A percentile compares a stretch with the other conserved stretches of the same genome.
These are phyloP conservation scores for Populus simonii DNA, from an alignment of 345 rosid species.

Conservation along the genomic window DNA sequence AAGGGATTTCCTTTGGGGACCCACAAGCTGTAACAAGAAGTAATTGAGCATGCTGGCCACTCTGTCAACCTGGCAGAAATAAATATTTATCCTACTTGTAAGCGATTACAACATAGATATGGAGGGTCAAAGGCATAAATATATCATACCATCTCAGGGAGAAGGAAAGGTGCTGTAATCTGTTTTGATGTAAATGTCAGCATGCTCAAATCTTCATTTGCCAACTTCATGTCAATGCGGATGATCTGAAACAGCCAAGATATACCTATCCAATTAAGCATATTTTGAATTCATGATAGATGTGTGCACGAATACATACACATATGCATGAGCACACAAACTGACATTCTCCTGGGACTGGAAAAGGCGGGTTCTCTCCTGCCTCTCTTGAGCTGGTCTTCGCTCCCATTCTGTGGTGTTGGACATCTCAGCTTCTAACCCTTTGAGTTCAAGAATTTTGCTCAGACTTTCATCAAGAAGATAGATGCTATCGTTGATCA, in stretches of 20 bases:
- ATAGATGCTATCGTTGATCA: constrained; percentile 93
- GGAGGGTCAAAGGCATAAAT: neutral
- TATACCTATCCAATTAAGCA: constrained; percentile 8
- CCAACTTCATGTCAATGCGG: constrained; percentile 93
- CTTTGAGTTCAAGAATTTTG: constrained; percentile 93
- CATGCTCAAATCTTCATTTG: constrained; percentile 96
- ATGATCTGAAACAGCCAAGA: constrained; percentile 56
- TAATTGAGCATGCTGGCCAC: constrained; percentile 98
- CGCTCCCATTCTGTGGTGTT: constrained; percentile 89
- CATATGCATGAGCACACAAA: neutral
- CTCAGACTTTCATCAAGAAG: constrained; percentile 98
- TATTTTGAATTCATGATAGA: neutral
- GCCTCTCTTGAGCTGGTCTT: constrained; percentile 93
- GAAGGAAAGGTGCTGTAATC: constrained; percentile 91
- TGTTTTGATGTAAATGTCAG: constrained; percentile 92
- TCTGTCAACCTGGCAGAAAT: constrained; percentile 67
- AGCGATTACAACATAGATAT: neutral
- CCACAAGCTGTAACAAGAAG: constrained; percentile 92
- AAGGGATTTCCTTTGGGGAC: constrained; percentile 92
- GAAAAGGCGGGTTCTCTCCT: constrained; percentile 89
- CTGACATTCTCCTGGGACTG: constrained; percentile 94
- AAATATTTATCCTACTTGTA: neutral
- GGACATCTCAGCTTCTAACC: constrained; percentile 93
- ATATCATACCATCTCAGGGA: constrained; percentile 88
- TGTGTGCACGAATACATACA: neutral